These are phyloP conservation scores for Lyophyllum atratum DNA, from an alignment of 768 basidiomycete species.

Conservation along the genomic window DNA sequence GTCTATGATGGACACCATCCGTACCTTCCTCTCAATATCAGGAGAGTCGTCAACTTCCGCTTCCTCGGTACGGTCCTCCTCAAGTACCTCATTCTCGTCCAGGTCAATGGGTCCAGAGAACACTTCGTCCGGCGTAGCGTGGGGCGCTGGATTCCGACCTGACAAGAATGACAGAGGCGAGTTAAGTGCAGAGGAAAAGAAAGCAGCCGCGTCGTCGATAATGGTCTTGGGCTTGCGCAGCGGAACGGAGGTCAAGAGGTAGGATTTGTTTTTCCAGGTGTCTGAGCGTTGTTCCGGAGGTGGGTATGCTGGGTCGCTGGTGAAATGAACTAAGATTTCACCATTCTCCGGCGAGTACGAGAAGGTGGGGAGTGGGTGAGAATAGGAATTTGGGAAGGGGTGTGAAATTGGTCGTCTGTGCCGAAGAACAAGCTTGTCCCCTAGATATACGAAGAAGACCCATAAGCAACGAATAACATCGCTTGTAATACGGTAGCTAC, in stretches of 20 bases:
- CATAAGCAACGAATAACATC: background rate
- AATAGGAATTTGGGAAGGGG: constrained; percentile 78
- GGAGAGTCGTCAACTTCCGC: constrained; percentile 76
- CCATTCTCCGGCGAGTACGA: constrained; percentile 53
- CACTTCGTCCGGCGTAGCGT: constrained; percentile 67
- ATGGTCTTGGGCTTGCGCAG: constrained; percentile 67
- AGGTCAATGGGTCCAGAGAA: constrained; percentile 70
- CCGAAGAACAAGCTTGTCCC: constrained; percentile 67
- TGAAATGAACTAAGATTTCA: constrained; percentile 63
- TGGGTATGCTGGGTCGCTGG: constrained; percentile 66
- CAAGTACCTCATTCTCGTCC: constrained; percentile 74
- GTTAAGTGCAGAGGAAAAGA: constrained; percentile 62
- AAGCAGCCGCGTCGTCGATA: constrained; percentile 69
- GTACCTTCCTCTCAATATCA: constrained; percentile 54
- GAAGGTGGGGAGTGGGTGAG: constrained; percentile 77
- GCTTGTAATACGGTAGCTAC: constrained; percentile 33
- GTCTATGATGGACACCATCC: constrained; percentile 51
- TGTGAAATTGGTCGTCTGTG: constrained; percentile 75
- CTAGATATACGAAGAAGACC: constrained; percentile 33
- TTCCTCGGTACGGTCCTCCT: constrained; percentile 78
- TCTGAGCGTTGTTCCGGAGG: constrained; percentile 34
- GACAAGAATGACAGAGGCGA: constrained; percentile 58
- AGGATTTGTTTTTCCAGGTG: constrained; percentile 60
- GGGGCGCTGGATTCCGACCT: constrained; percentile 33
- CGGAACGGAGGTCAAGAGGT: constrained; percentile 68